Evolutionary conservation across 2,329 filamentous ascomycete genomes (phyloP).

Genomic region (Xylariaceae sp.): DNA sequence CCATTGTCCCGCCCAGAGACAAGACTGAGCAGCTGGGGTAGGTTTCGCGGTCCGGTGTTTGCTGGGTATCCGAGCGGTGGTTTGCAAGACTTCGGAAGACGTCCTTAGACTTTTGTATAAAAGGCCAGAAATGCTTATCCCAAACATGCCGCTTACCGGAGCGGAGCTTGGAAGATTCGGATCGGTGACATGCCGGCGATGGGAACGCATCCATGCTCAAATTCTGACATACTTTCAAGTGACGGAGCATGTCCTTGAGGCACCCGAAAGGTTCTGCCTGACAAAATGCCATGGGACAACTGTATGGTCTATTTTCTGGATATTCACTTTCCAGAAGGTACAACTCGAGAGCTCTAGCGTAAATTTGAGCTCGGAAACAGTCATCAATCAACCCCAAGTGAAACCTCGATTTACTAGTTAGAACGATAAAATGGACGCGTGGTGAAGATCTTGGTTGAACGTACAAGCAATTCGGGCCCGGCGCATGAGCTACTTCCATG

Average conservation of each 20-base stretch:
- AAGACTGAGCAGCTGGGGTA: neutral
- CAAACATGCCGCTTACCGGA: conserved; percentile 18
- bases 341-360: conserved; percentile 14
- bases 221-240: conserved; percentile 20
- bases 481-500: neutral
- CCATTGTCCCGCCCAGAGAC: neutral
- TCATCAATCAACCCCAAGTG: conserved; percentile 17
- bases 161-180: conserved; percentile 11
- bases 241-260: conserved; percentile 19
- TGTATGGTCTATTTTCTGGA: neutral
- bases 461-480: conserved; percentile 6
- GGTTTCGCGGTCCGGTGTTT: neutral
- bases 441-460: neutral
- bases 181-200: conserved; percentile 15
- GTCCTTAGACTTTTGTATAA: conserved; percentile 1
- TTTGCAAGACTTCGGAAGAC: neutral
- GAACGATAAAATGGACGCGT: neutral
- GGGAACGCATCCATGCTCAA: conserved; percentile 16
- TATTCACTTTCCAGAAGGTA: conserved; percentile 17
- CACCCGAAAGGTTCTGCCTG: conserved; percentile 6
- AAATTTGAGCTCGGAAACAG: conserved; percentile 21
- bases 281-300: conserved; percentile 21
- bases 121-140: conserved; percentile 7
- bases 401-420: conserved; percentile 16
- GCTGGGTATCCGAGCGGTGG: neutral